Percentiles rank a stretch among this genome's conserved stretches.
phyloP scores from a whole-genome alignment of 495 filamentous ascomycete species.

The Glonium stellatum region DNA sequence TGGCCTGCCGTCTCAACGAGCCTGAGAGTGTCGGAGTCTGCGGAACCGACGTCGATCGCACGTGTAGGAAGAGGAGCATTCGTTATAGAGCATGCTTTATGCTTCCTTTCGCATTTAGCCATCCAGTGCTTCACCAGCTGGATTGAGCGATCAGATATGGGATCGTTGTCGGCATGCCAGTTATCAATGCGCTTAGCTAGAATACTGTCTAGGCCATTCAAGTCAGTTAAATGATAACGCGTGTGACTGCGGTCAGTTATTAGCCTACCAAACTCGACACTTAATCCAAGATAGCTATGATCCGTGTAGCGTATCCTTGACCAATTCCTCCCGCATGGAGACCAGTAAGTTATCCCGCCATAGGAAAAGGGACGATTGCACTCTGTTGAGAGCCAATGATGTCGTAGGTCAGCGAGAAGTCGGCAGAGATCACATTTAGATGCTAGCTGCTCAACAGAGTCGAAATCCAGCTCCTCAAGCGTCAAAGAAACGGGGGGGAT shows the following conservation, averaged over 20 bases:
- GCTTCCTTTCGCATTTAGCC: neutral
- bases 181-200: neutral
- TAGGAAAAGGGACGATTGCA: neutral
- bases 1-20: neutral
- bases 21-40: neutral
- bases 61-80: neutral
- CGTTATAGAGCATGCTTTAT: neutral
- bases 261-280: neutral
- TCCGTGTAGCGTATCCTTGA: neutral
- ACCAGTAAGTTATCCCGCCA: neutral
- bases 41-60: neutral
- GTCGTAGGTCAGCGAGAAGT: neutral
- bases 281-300: neutral
- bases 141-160: neutral
- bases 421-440: neutral
- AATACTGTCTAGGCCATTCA: neutral
- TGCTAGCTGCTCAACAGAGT: neutral
- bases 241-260: neutral
- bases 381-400: slow-evolving; percentile 1
- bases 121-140: neutral
- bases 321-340: neutral
- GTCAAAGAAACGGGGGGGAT: neutral
- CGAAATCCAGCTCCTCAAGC: neutral
- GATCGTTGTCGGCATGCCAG: neutral
- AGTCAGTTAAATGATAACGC: neutral